Evolutionary conservation across 768 basidiomycete genomes (phyloP), one percentile per base, ranked within the genome.

Genomic region (Omphalotus guepiniiformis): DNA sequence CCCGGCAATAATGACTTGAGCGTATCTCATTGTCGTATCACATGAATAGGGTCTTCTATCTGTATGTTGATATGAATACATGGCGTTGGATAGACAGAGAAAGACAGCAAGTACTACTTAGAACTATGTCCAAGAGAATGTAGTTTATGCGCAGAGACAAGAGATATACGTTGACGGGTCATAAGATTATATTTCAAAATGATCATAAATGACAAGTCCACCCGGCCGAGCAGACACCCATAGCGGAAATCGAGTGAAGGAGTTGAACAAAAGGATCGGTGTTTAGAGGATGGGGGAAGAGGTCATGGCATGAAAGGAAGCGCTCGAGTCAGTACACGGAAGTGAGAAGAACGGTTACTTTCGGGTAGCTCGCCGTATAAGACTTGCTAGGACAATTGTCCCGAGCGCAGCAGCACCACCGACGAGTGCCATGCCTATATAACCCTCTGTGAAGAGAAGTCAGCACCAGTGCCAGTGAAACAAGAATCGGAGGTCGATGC

Each of bases 351-450:
- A 41, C 28, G 38, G 34, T 70, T 72, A 79, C 69, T 73, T 73
- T 60, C 75, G 75, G 54, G 67, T 62, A 65, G 88, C 85, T 80
- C 88, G 88, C 82, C 90, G 87, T 80, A 93, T 75, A 60, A 91
- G 71, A 69, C 80, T 71, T 62, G 88, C 85, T 47, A 91, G 49
- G 49, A 87, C 63, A 39, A 92, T 64, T 25, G 87, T 82, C 42
- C 91, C 88, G 18, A 95, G 58, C 12, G 95, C 93, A 12, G 89
- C 93, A 34, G 79, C 85, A 46, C 93, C 92, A 42, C 94, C 94
- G 16, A 84, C 91, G 35, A 99, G 74, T 12, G 93, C 96, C 86
- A 99, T 93, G 39, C 96, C 96, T 41, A 97, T 90, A 64, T 97
- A 97, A n/a, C 94, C 94, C 66, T 99, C 95, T 94, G 63, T 5